Evolutionary conservation across 768 basidiomycete species (phyloP).

Genomic region (Lactifluus subvellereus): DNA sequence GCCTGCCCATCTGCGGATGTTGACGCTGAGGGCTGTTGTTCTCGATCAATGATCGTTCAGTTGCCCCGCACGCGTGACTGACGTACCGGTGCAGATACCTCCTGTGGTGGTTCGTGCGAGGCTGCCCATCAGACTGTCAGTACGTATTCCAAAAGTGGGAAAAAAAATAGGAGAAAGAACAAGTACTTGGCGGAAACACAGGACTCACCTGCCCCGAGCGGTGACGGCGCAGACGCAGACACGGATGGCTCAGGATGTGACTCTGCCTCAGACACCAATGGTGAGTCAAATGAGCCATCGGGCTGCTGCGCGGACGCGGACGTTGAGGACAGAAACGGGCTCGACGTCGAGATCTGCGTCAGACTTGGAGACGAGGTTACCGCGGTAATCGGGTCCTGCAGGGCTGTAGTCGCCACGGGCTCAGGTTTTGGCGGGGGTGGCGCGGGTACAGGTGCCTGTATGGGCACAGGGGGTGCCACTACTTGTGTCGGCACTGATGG

Average conservation of each 20-base stretch:
- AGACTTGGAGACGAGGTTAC: slow-evolving; percentile 69
- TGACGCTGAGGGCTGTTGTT: slow-evolving; percentile 2
- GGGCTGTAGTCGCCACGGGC: slow-evolving; percentile 17
- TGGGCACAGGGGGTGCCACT: slow-evolving; percentile 33
- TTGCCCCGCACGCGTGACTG: neutral
- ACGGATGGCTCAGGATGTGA: slow-evolving; percentile 36
- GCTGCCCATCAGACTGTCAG: slow-evolving; percentile 7
- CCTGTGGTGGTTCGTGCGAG: slow-evolving; percentile 14
- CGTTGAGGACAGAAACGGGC: slow-evolving; percentile 75
- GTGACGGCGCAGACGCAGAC: slow-evolving; percentile 57
- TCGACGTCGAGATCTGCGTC: slow-evolving; percentile 79
- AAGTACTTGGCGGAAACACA: neutral
- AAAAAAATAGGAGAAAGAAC: neutral
- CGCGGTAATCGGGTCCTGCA: slow-evolving; percentile 35
- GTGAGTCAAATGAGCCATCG: slow-evolving; percentile 65
- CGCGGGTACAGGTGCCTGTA: slow-evolving; percentile 36
- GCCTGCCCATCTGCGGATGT: slow-evolving; percentile 11
- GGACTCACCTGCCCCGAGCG: slow-evolving; percentile 29
- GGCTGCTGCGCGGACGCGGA: slow-evolving; percentile 55
- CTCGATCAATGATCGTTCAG: neutral
- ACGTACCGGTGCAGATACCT: slow-evolving; percentile 11
- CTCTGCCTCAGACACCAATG: slow-evolving; percentile 62
- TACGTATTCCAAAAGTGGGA: neutral
- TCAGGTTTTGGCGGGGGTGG: slow-evolving; percentile 31
- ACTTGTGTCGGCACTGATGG: slow-evolving; percentile 36